phyloP scores from a whole-genome alignment of 1,139 yeast genomes.

The Kodamaea sp. region DNA sequence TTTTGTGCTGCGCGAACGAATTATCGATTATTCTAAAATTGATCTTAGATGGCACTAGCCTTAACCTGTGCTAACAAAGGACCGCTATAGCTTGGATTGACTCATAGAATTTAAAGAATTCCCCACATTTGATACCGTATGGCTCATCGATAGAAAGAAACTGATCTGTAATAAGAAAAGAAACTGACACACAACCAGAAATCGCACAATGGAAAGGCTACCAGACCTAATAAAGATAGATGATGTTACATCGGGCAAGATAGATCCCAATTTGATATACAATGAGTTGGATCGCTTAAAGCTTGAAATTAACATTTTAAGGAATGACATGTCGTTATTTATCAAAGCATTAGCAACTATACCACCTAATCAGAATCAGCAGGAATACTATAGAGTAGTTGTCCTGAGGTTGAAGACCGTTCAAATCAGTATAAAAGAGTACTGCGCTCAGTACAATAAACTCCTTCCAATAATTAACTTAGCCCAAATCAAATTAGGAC shows the following conservation, averaged over 20 bases:
- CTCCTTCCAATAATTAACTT: slow-evolving; percentile 51
- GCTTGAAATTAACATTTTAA: slow-evolving; percentile 43
- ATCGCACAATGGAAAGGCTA: slow-evolving; percentile 18
- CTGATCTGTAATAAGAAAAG: too few relatives aligned
- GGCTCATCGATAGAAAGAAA: too few relatives aligned
- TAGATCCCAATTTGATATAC: slow-evolving; percentile 39
- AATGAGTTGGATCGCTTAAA: slow-evolving; percentile 45
- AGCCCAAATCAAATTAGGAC: slow-evolving; percentile 51
- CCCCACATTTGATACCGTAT: too few relatives aligned
- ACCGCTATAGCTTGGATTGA: too few relatives aligned
- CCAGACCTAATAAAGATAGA: slow-evolving; percentile 47
- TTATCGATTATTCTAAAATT: too few relatives aligned
- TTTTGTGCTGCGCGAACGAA: too few relatives aligned
- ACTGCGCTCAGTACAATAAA: slow-evolving; percentile 46
- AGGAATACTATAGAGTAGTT: slow-evolving; percentile 35
- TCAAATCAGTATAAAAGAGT: slow-evolving; percentile 41
- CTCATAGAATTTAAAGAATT: too few relatives aligned
- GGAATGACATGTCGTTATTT: slow-evolving; percentile 47
- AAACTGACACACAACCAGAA: too few relatives aligned
- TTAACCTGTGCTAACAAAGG: too few relatives aligned
- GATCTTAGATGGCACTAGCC: too few relatives aligned
- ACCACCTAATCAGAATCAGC: slow-evolving; percentile 37
- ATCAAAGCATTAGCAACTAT: slow-evolving; percentile 41
- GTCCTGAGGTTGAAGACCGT: slow-evolving; percentile 35
- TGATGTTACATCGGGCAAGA: slow-evolving; percentile 46